Evolutionary conservation across 2,329 filamentous ascomycete species (phyloP), one percentile per base, ranked within the genome.

Genomic region (Exophiala alcalophila): DNA sequence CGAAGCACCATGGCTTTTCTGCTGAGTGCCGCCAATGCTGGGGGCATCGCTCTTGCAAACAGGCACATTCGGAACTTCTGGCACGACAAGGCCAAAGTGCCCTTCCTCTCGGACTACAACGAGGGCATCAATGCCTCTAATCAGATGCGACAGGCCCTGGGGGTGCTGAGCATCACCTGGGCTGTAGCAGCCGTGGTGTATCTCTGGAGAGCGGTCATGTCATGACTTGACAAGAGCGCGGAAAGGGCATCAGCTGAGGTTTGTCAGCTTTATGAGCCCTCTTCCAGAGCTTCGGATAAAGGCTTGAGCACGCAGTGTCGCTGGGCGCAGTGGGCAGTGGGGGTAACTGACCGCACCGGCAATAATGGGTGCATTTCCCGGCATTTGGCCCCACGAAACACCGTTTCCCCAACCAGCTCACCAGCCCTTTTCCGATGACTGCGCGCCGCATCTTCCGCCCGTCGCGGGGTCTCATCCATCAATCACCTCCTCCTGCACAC

Each of bases 1-100:
- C 27, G 26, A 10, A 46, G 26, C 27, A 32, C 24, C 23, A 19
- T 31, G 11, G 34, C 41, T 12, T 41, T 52, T 18, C 18, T 49
- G n/a, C 40, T 52, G 9, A 52, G 49, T 25, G 21, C 35, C 12
- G 34, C 25, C 5, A 49, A 52, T 29, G 34, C 45, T 5, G 29
- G 36, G 7, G 41, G 34, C 5, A 21, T 52, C 12, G 25, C n/a
- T n/a, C 34, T 52, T 11, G 41, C 39, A 3, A 43, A 49, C 31
- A 42, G 20, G 19, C 46, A 52, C 32, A 31, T 52, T 25, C 24
- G 25, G 24, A 35, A 41, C 24, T 52, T 52, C 43, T 52, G 50
- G 50, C 43, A 29, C 15, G 11, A 35, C 33, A 47, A 44, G 31
- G 43, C 34, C 31, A 49, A 47, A 27, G 43, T 50, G 10, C 50